Percentiles rank a stretch among this genome's conserved stretches.
phyloP scores from a whole-genome alignment of 192 early-diverging fungal genomes.

The Coemansia interrupta region DNA sequence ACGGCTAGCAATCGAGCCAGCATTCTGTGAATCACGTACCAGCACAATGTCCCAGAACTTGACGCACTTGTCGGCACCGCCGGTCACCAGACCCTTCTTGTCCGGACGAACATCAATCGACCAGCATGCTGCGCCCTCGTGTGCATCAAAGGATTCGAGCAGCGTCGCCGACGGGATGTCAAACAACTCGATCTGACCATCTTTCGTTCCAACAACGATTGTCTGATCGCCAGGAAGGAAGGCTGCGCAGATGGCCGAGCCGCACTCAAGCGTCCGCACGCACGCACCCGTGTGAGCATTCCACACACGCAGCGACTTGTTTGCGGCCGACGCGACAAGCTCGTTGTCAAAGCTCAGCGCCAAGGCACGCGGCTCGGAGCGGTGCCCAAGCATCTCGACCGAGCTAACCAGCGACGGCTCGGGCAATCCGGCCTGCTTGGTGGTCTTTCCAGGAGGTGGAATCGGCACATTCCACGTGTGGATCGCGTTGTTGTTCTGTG shows the following conservation, averaged over 20 bases:
- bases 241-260: constrained; percentile 86
- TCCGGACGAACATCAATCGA: constrained; percentile 84
- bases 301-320: constrained; percentile 84
- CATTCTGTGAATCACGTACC: constrained; percentile 50
- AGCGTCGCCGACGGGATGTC: constrained; percentile 81
- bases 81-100: constrained; percentile 82
- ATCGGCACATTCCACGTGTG: constrained; percentile 69
- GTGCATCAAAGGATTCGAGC: constrained; percentile 86
- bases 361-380: constrained; percentile 84
- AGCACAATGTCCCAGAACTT: constrained; percentile 98
- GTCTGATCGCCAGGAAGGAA: constrained; percentile 87
- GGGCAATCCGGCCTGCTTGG: constrained; percentile 61
- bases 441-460: constrained; percentile 55
- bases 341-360: constrained; percentile 88
- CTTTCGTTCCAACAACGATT: constrained; percentile 90
- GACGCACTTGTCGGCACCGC: constrained; percentile 90
- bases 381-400: constrained; percentile 84
- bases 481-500: constrained; percentile 78
- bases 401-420: constrained; percentile 65
- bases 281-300: constrained; percentile 77
- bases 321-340: constrained; percentile 82
- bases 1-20: constrained; percentile 17
- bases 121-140: constrained; percentile 82
- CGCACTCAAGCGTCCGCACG: constrained; percentile 85
- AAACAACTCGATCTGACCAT: constrained; percentile 85